Percentiles rank a stretch among this genome's conserved stretches.
phyloP scores from a whole-genome alignment of 192 early-diverging fungal species.

The Coemansia sp. region DNA sequence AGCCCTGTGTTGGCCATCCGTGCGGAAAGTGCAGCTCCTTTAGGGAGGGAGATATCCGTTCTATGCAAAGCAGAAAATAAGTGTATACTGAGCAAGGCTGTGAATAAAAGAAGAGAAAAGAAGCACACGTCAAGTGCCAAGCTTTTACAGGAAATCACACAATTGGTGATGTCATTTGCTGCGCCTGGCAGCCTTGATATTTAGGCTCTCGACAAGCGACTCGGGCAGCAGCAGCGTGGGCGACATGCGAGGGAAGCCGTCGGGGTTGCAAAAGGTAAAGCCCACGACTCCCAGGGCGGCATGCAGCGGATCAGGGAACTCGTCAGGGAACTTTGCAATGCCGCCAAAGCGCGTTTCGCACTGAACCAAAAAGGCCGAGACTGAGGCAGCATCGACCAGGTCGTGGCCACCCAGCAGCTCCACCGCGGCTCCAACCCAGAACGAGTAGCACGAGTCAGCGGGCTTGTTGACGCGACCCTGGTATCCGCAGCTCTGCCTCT shows the following conservation, averaged over 20 bases:
- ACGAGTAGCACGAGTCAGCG: slow-evolving; percentile 95
- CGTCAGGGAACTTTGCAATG: slow-evolving; percentile 40
- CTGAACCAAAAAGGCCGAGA: slow-evolving; percentile 20
- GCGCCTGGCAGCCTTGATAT: slow-evolving; percentile 4
- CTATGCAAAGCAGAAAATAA: neutral
- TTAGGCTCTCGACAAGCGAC: slow-evolving; percentile 19
- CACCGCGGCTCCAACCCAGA: slow-evolving; percentile 92
- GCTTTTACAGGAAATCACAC: neutral
- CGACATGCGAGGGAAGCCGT: slow-evolving; percentile 40
- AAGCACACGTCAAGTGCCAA: neutral
- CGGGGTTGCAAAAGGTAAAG: slow-evolving; percentile 38
- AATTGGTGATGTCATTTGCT: neutral
- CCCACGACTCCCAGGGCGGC: slow-evolving; percentile 52
- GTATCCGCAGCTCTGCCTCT: slow-evolving; percentile 83
- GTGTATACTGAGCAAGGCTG: neutral
- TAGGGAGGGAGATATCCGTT: neutral
- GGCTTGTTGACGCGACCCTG: slow-evolving; percentile 88
- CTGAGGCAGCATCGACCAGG: slow-evolving; percentile 28
- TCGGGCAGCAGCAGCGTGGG: slow-evolving; percentile 52
- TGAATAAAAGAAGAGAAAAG: neutral
- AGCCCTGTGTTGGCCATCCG: neutral
- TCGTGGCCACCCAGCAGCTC: slow-evolving; percentile 54
- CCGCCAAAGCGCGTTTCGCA: slow-evolving; percentile 54
- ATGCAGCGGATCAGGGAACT: slow-evolving; percentile 52
- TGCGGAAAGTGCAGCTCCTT: neutral